phyloP scores from a whole-genome alignment of 257 asterid genomes.

The Echium plantagineum region DNA sequence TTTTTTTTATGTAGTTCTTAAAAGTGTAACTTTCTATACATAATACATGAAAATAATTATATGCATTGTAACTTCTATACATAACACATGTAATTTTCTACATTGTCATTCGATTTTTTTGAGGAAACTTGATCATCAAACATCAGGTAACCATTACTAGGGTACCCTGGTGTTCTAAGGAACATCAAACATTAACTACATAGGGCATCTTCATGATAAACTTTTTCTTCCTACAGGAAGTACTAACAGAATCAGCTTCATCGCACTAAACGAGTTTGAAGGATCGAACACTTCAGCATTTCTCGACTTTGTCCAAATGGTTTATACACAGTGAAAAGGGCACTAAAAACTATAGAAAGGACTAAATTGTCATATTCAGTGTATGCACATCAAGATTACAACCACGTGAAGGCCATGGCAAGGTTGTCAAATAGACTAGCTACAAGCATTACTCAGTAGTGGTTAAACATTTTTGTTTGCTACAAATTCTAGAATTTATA shows the following conservation, averaged over 20 bases:
- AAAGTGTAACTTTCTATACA: not conserved
- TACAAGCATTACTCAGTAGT: not conserved
- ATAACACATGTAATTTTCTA: too few species aligned
- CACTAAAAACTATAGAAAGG: not conserved
- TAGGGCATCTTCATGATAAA: not conserved
- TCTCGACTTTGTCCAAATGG: not conserved
- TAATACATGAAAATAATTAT: too few species aligned
- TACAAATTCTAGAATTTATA: too few species aligned
- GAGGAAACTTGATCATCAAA: not conserved
- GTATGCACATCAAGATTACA: not conserved
- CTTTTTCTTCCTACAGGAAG: not conserved
- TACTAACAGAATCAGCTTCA: not conserved
- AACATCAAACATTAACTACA: too few species aligned
- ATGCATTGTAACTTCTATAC: too few species aligned
- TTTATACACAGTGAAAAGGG: too few species aligned
- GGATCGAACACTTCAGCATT: not conserved
- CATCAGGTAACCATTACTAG: not conserved
- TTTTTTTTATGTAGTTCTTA: too few species aligned
- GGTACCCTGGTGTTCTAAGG: too few species aligned
- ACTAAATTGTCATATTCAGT: too few species aligned
- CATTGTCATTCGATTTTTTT: too few species aligned
- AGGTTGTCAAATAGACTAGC: not conserved
- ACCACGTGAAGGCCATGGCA: not conserved
- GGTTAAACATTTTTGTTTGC: not conserved
- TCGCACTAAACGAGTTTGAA: not conserved